Conservation (phyloP, 2,329 filamentous ascomycete genomes). For the Pseudogymnoascus sp. region DNA sequence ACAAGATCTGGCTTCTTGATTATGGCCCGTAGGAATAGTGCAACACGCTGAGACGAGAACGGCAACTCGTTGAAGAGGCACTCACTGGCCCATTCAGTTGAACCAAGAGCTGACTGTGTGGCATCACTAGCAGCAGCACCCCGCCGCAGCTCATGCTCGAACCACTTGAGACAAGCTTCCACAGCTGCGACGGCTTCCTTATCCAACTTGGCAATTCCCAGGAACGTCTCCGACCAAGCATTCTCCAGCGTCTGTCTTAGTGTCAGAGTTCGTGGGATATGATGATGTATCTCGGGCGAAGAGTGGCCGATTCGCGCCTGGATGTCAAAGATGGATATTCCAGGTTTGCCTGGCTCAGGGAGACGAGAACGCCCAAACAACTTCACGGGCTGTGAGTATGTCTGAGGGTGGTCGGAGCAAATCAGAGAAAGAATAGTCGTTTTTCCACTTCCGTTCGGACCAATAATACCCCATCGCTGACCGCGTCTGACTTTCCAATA, state of each 20-base stretch:
- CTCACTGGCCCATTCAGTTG: constrained; percentile 54
- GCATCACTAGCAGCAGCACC: constrained; percentile 20
- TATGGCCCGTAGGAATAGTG: constrained; percentile 73
- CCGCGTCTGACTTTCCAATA: constrained; percentile 77
- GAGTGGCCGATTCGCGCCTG: constrained; percentile 86
- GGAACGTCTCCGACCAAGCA: constrained; percentile 84
- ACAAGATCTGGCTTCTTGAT: constrained; percentile 75
- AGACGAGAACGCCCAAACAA: constrained; percentile 77
- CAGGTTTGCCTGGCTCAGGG: constrained; percentile 56
- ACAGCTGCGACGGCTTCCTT: constrained; percentile 49
- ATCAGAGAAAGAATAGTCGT: constrained; percentile 89
- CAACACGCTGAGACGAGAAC: constrained; percentile 75
- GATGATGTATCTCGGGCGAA: constrained; percentile 85
- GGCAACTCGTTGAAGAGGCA: constrained; percentile 63
- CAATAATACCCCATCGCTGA: constrained; percentile 86
- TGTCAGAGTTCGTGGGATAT: constrained; percentile 73
- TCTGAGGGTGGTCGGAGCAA: constrained; percentile 90
- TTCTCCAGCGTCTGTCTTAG: constrained; percentile 70
- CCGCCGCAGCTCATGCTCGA: constrained; percentile 62
- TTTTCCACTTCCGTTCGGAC: constrained; percentile 90
- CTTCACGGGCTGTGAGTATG: constrained; percentile 79
- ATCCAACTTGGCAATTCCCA: constrained; percentile 57
- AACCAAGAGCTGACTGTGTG: constrained; percentile 15
- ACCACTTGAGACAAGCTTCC: constrained; percentile 64
- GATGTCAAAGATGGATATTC: constrained; percentile 86